These are phyloP conservation scores for Colletotrichum caudatum DNA, from an alignment of 2,329 filamentous ascomycete genomes.

Conservation along the genomic window DNA sequence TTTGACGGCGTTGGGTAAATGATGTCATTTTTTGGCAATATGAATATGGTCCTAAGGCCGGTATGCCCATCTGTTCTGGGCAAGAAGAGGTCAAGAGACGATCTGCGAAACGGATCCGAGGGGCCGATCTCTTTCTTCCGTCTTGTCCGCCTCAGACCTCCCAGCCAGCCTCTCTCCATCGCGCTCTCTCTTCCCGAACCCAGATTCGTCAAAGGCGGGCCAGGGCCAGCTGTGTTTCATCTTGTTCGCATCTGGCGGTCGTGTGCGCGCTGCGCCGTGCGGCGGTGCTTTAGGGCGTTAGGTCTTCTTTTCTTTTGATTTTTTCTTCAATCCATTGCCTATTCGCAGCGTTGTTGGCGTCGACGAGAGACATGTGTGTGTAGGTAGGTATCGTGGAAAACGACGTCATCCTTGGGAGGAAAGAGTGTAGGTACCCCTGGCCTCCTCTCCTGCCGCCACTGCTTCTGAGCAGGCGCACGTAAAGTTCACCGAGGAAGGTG, in stretches of 20 bases:
- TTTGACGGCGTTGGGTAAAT: background rate
- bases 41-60: background rate
- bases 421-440: background rate
- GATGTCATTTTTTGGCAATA: too few relatives aligned
- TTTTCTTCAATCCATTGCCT: background rate
- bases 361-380: background rate
- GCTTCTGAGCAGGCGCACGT: too few relatives aligned
- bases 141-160: background rate
- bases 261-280: background rate
- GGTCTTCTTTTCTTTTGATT: background rate
- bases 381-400: background rate
- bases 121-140: background rate
- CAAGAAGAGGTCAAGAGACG: background rate
- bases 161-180: background rate
- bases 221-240: conserved; percentile 17
- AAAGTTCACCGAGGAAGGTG: background rate
- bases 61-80: background rate
- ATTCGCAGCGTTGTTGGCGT: background rate
- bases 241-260: background rate
- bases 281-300: background rate
- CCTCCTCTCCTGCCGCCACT: background rate
- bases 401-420: background rate
- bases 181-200: background rate
- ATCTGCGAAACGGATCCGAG: background rate
- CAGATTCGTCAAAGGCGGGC: background rate